Evolutionary conservation across 2,329 filamentous ascomycete species (phyloP), one percentile per base, ranked within the genome.

Genomic region (Aspergillus ustus): DNA sequence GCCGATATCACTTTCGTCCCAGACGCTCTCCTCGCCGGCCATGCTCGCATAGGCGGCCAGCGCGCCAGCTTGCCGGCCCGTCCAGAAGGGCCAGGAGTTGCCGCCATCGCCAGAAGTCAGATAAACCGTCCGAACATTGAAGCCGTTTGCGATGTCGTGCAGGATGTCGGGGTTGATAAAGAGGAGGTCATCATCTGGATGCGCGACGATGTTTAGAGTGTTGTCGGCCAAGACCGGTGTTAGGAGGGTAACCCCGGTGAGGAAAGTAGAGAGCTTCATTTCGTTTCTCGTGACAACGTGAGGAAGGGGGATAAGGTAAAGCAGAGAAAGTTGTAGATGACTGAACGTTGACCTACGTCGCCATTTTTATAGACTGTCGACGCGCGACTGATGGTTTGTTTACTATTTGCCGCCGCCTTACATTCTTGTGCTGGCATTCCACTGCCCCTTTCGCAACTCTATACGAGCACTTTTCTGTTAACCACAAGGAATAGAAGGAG

Each of bases 181-280:
- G 28, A 64, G 60, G 37, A 64, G 52, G 57, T 62, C 60, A 25
- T 64, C 63, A 22, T 64, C 63, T 29, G 58, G 60, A 44, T 64
- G 63, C 6, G 63, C 60, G 1, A 62, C 63, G 7, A 64, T 60
- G 57, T 64, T 64, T 6, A 64, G 50, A 22, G 63, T 60, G 20
- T 57, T 57, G 22, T 54, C 34, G 40, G 45, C 13, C 1, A 59
- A n/a, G 20, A 22, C 50, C 15, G 53, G 29, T 13, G 28, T 20
- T 4, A 57, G 53, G 7, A 52, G 54, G 50, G 28, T 15, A 8
- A 48, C 25, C 19, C 20, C 34, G 17, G 22, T n/a, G 5, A 20
- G 19, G 22, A 57, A 11, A 4, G n/a, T 31, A 7, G 25, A n/a
- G 22, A 46, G 15, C 29, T 29, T 53, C 52, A 53, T 53, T 2